These are phyloP conservation scores for Pilobolus umbonatus DNA, from an alignment of 192 early-diverging fungal genomes.

Conservation along the genomic window DNA sequence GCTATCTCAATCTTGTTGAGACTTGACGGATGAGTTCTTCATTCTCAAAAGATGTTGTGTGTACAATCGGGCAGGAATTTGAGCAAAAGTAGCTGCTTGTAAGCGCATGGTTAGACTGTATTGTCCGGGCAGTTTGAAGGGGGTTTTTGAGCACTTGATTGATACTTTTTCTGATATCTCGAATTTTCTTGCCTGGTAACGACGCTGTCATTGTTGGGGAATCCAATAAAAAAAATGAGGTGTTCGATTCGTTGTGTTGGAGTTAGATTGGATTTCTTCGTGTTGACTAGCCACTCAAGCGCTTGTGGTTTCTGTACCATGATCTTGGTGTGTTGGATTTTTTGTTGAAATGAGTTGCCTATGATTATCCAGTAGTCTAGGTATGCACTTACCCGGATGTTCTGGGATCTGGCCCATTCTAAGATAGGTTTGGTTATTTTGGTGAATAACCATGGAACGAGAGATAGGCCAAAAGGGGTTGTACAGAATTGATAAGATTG, in stretches of 20 bases:
- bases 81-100: conserved; percentile 25
- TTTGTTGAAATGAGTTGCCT: neutral
- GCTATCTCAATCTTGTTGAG: neutral
- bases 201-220: conserved; percentile 20
- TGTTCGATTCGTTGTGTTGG: conserved; percentile 26
- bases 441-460: conserved; percentile 11
- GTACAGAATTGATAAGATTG: conserved; percentile 21
- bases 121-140: neutral
- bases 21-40: conserved; percentile 22
- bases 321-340: neutral
- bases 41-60: conserved; percentile 17
- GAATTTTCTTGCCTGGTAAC: conserved; percentile 24
- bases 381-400: neutral
- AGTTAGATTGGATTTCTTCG: conserved; percentile 16
- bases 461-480: conserved; percentile 9
- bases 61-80: conserved; percentile 26
- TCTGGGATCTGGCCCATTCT: conserved; percentile 1
- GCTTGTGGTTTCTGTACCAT: neutral
- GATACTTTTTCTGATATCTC: conserved; percentile 23
- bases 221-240: conserved; percentile 23
- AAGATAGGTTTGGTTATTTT: conserved; percentile 10
- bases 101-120: conserved; percentile 24
- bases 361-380: conserved; percentile 11
- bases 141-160: conserved; percentile 18
- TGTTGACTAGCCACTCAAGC: conserved; percentile 25